These are phyloP conservation scores for Fomitopsis serialis DNA, from an alignment of 768 basidiomycete species.

Conservation along the genomic window DNA sequence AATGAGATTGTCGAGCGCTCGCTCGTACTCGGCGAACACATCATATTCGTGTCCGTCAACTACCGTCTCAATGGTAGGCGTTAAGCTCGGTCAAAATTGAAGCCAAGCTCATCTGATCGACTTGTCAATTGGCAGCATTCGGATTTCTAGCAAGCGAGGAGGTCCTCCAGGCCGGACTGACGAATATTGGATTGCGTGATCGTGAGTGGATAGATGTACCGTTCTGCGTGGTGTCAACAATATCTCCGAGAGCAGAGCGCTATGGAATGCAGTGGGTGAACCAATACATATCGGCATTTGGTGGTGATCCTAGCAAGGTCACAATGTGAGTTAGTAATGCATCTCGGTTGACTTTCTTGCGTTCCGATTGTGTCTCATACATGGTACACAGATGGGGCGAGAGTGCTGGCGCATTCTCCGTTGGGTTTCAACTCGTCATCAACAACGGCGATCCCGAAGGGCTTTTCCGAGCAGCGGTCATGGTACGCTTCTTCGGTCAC, in stretches of 20 bases:
- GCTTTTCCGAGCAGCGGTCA: conserved; percentile 30
- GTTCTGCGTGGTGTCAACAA: neutral
- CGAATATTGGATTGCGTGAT: conserved; percentile 47
- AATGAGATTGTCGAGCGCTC: conserved; percentile 26
- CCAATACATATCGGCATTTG: neutral
- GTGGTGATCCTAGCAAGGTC: conserved; percentile 38
- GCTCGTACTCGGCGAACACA: conserved; percentile 33
- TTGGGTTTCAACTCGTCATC: conserved; percentile 20
- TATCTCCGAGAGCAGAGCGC: conserved; percentile 24
- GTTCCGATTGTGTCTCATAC: conserved; percentile 34
- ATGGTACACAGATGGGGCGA: conserved; percentile 23
- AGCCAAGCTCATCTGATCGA: neutral
- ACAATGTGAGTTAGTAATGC: conserved; percentile 13
- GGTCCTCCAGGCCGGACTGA: conserved; percentile 29
- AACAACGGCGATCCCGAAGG: conserved; percentile 14
- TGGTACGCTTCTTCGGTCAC: conserved; percentile 12
- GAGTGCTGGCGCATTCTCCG: conserved; percentile 32
- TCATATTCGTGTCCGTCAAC: conserved; percentile 52
- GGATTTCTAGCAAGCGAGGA: conserved; percentile 36
- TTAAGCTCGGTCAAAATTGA: neutral
- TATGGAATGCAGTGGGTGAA: conserved; percentile 32
- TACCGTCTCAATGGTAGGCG: conserved; percentile 23
- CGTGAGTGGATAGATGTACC: conserved; percentile 20
- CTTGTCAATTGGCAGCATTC: conserved; percentile 17
- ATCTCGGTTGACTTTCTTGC: neutral